Conservation (phyloP, 331 rosid species). For the Spiraea crenata region DNA sequence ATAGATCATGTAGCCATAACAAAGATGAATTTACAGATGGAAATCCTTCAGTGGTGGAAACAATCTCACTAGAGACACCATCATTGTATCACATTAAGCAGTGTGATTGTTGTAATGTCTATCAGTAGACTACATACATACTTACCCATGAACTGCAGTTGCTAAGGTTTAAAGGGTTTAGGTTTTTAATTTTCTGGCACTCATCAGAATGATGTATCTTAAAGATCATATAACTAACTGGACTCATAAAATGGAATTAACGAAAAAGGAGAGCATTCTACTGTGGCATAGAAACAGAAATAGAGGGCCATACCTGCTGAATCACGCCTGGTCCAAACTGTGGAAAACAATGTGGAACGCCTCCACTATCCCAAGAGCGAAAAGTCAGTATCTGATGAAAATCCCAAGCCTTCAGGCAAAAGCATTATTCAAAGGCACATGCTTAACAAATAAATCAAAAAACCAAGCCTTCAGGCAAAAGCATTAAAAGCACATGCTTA, state of each 20-base stretch:
- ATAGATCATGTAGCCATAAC: conserved; percentile 1
- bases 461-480: too few species aligned
- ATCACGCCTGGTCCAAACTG: conserved; percentile 96
- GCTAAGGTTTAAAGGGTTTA: neutral
- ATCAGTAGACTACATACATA: neutral
- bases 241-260: neutral
- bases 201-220: neutral
- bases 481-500: too few species aligned
- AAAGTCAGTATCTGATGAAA: conserved; percentile 31
- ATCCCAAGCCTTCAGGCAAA: conserved; percentile 21
- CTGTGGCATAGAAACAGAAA: neutral
- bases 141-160: neutral
- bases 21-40: neutral
- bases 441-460: too few species aligned
- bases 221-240: neutral
- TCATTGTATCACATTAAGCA: neutral
- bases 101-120: neutral
- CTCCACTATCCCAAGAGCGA: conserved; percentile 66
- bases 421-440: conserved; percentile 1
- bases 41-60: neutral
- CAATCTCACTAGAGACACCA: neutral
- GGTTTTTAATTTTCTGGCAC: neutral
- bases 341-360: conserved; percentile 97
- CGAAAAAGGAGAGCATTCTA: neutral
- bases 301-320: conserved; percentile 65